Conservation (phyloP, 257 asterid species). For the Sherardia arvensis region DNA sequence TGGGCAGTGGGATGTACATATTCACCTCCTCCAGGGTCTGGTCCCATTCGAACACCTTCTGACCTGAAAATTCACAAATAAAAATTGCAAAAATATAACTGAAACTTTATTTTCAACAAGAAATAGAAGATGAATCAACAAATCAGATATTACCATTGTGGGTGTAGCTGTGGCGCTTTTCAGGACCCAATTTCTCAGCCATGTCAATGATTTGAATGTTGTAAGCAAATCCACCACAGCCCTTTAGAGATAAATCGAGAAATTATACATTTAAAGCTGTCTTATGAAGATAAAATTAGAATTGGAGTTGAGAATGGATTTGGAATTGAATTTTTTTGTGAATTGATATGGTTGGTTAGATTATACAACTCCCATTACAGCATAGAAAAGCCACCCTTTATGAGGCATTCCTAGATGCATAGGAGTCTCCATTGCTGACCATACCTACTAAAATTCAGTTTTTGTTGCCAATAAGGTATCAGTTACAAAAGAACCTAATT, state of each 20-base stretch:
- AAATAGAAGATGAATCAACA: background rate
- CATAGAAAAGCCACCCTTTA: background rate
- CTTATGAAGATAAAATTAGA: background rate
- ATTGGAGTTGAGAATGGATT: background rate
- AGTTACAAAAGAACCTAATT: too few relatives aligned
- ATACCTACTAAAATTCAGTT: background rate
- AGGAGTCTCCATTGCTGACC: background rate
- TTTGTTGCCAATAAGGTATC: background rate
- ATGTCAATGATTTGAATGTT: conserved; percentile 15
- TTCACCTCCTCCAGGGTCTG: conserved; percentile 96
- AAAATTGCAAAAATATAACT: background rate
- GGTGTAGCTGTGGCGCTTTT: conserved; percentile 53
- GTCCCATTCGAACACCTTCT: conserved; percentile 97
- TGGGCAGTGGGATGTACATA: conserved; percentile 77
- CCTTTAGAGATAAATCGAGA: background rate
- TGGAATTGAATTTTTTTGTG: background rate
- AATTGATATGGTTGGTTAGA: background rate
- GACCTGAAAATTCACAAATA: conserved; percentile 37
- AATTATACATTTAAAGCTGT: background rate
- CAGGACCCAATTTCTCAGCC: conserved; percentile 90
- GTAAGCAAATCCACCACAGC: background rate
- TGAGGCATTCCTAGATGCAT: background rate
- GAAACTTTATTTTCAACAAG: too few relatives aligned
- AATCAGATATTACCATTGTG: conserved; percentile 44
- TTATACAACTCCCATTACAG: background rate